Evolutionary conservation across 2,329 filamentous ascomycete species (phyloP).

Genomic region (Bipolaris oryzae): DNA sequence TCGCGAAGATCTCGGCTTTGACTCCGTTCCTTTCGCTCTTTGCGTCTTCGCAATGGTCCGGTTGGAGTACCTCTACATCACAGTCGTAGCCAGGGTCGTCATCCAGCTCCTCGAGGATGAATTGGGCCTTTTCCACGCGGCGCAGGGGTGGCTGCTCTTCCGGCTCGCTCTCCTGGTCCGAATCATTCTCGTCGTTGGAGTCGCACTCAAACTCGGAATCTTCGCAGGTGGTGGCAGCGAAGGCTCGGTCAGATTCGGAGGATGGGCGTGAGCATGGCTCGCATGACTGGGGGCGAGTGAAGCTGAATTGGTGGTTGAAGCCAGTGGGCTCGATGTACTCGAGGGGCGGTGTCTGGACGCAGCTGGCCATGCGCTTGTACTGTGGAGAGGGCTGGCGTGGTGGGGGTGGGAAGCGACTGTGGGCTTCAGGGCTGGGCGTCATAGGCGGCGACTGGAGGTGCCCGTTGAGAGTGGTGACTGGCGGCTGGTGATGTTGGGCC

Average conservation of each 20-base stretch:
- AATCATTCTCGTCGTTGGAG: conserved; percentile 26
- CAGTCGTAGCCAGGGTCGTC: conserved; percentile 48
- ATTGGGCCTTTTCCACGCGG: conserved; percentile 39
- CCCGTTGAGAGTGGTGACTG: conserved; percentile 38
- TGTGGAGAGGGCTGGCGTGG: conserved; percentile 42
- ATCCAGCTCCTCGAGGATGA: conserved; percentile 53
- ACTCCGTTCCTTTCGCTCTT: conserved; percentile 42
- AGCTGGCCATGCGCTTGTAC: conserved; percentile 43
- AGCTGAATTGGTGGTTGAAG: conserved; percentile 44
- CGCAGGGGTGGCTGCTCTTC: conserved; percentile 33
- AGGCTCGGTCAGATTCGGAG: conserved; percentile 44
- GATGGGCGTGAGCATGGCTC: conserved; percentile 47
- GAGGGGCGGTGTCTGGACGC: conserved; percentile 45
- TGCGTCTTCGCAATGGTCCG: conserved; percentile 53
- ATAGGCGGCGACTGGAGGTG: conserved; percentile 47
- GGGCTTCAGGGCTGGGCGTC: conserved; percentile 40
- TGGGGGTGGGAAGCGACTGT: conserved; percentile 37
- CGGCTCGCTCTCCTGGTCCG: conserved; percentile 38
- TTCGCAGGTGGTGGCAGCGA: conserved; percentile 39
- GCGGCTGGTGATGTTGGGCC: conserved; percentile 40
- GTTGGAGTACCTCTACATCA: conserved; percentile 53
- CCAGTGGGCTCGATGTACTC: conserved; percentile 48
- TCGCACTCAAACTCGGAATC: conserved; percentile 37
- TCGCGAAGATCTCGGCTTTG: conserved; percentile 41
- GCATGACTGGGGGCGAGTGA: conserved; percentile 44